Percentiles rank a stretch among this genome's conserved stretches.
Conservation (phyloP, 805 yeast species). For the Yarrowia keelungensis region DNA sequence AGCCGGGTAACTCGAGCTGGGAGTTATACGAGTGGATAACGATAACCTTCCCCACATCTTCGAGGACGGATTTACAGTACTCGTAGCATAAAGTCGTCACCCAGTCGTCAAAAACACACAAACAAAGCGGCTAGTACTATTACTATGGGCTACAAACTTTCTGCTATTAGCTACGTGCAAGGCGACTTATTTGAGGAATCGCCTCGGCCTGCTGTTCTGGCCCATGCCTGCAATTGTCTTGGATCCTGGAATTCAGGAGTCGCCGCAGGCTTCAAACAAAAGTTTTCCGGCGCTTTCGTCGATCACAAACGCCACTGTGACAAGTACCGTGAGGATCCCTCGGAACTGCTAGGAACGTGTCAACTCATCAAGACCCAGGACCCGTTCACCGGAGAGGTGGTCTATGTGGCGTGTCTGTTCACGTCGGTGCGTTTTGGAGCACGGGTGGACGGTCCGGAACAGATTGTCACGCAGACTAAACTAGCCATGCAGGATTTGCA, state of each 20-base stretch:
- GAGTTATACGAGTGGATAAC: background rate
- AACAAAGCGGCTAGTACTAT: background rate
- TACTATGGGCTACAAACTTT: slow-evolving; percentile 30
- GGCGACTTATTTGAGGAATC: slow-evolving; percentile 62
- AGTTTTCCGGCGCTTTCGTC: slow-evolving; percentile 63
- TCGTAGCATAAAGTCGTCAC: too few species aligned
- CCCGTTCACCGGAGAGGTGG: slow-evolving; percentile 42
- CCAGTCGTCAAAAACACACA: too few species aligned
- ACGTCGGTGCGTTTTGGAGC: slow-evolving; percentile 65
- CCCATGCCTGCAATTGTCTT: slow-evolving; percentile 79
- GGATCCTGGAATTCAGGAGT: slow-evolving; percentile 89
- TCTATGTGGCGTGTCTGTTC: slow-evolving; percentile 67
- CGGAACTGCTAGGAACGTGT: slow-evolving; percentile 61
- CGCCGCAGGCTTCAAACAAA: slow-evolving; percentile 62
- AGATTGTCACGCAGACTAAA: slow-evolving; percentile 60
- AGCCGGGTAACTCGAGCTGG: slow-evolving; percentile 13
- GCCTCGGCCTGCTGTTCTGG: slow-evolving; percentile 56
- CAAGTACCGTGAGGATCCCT: slow-evolving; percentile 41
- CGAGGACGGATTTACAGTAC: too few species aligned
- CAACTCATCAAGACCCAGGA: slow-evolving; percentile 54
- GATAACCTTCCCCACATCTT: background rate
- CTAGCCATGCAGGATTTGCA: slow-evolving; percentile 57
- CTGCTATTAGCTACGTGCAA: slow-evolving; percentile 51
- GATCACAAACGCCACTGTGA: slow-evolving; percentile 56
- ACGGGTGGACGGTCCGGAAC: slow-evolving; percentile 50